phyloP scores from a whole-genome alignment of 2,329 filamentous ascomycete species.

The Aspergillus proliferans region DNA sequence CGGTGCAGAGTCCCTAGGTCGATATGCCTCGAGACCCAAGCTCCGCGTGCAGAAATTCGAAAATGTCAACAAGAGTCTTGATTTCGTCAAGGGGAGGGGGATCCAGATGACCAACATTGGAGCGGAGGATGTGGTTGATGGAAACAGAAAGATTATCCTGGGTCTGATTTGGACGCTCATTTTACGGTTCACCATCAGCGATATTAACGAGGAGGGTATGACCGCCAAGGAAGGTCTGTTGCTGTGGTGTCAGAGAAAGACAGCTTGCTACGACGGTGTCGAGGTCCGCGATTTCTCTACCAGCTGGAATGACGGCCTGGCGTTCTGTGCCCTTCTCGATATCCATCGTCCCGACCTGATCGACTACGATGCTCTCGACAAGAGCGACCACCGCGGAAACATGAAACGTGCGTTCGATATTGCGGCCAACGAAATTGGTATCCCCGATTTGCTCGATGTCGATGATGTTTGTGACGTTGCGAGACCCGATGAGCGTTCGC shows the following conservation, averaged over 20 bases:
- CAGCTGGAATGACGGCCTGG: slow-evolving; percentile 96
- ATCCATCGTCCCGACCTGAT: slow-evolving; percentile 97
- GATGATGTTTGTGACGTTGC: slow-evolving; percentile 97
- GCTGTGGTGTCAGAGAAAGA: slow-evolving; percentile 97
- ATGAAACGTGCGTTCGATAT: slow-evolving; percentile 98
- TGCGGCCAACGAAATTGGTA: slow-evolving; percentile 91
- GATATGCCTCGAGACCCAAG: slow-evolving; percentile 94
- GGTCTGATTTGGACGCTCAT: slow-evolving; percentile 98
- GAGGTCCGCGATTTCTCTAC: slow-evolving; percentile 89
- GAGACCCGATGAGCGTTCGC: slow-evolving; percentile 88
- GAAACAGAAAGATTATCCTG: slow-evolving; percentile 94
- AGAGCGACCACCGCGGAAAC: slow-evolving; percentile 87
- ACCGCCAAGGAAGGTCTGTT: slow-evolving; percentile 93
- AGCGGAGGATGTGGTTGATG: slow-evolving; percentile 95
- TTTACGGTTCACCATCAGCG: slow-evolving; percentile 94
- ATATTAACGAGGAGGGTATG: slow-evolving; percentile 97
- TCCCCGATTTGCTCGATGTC: slow-evolving; percentile 89
- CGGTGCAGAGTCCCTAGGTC: slow-evolving; percentile 86
- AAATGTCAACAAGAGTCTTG: slow-evolving; percentile 91
- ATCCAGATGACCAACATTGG: slow-evolving; percentile 99
- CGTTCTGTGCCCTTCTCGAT: slow-evolving; percentile 92
- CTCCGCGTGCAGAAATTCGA: slow-evolving; percentile 95
- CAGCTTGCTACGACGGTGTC: slow-evolving; percentile 95
- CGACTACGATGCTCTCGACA: slow-evolving; percentile 91
- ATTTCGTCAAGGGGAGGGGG: slow-evolving; percentile 83